Evolutionary conservation across 306 rosid genomes (phyloP).

Genomic region (Cucurbita maxima): DNA sequence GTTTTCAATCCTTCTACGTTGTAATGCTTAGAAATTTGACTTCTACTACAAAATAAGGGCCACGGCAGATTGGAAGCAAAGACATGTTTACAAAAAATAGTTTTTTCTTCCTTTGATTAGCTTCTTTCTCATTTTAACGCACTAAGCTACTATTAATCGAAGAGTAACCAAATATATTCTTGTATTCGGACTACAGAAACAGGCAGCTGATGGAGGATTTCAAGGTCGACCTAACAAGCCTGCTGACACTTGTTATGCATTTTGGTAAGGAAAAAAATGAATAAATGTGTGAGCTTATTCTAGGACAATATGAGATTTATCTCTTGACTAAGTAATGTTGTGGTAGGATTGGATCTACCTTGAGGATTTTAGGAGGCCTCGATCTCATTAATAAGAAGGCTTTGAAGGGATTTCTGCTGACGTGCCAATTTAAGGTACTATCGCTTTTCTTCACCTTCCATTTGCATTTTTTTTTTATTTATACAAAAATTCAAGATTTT

Average conservation of each 20-base stretch:
- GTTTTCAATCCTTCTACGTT: neutral
- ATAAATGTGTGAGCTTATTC: neutral
- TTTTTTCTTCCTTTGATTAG: neutral
- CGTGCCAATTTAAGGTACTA: conserved; percentile 72
- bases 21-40: neutral
- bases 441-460: conserved; percentile 1
- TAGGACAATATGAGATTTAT: conserved; percentile 1
- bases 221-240: conserved; percentile 90
- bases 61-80: neutral
- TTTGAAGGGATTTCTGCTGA: conserved; percentile 41
- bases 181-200: conserved; percentile 40
- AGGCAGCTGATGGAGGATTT: conserved; percentile 73
- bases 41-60: neutral
- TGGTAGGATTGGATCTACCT: conserved; percentile 66
- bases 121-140: neutral
- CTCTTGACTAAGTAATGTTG: conserved; percentile 16
- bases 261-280: conserved; percentile 42
- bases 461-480: neutral
- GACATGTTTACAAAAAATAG: neutral
- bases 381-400: conserved; percentile 46
- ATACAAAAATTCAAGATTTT: neutral
- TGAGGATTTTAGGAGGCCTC: conserved; percentile 58
- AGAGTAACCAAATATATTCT: neutral
- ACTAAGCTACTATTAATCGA: neutral
- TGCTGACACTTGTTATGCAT: conserved; percentile 84